Percentiles rank a stretch among this genome's conserved stretches.
Evolutionary conservation across 2,329 filamentous ascomycete genomes (phyloP).

Genomic region (Thielaviopsis musarum): DNA sequence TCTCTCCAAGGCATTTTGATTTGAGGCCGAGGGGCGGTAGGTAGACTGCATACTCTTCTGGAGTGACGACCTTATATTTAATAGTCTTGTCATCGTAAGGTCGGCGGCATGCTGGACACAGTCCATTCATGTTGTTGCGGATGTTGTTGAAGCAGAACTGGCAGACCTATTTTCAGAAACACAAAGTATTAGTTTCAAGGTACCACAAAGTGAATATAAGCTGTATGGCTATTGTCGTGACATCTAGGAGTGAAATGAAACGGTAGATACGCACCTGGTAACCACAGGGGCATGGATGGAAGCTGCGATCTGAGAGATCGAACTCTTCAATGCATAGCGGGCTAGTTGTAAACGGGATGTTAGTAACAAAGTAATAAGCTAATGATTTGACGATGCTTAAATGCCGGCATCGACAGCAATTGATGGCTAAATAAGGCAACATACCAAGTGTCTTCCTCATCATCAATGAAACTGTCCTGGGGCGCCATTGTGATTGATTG

Average conservation of each 20-base stretch:
- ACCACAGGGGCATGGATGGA: slow-evolving; percentile 89
- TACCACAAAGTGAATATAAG: not conserved
- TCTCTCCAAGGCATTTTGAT: not conserved
- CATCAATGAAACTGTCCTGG: slow-evolving; percentile 54
- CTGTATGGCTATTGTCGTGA: not conserved
- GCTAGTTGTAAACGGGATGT: slow-evolving; percentile 31
- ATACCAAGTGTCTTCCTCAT: slow-evolving; percentile 55
- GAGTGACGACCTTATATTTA: slow-evolving; percentile 86
- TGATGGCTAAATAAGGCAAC: slow-evolving; percentile 15
- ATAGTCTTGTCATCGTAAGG: slow-evolving; percentile 96
- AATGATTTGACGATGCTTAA: not conserved
- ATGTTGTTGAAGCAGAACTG: slow-evolving; percentile 99
- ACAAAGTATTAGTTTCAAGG: not conserved
- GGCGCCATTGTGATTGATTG: slow-evolving; percentile 37
- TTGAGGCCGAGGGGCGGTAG: not conserved
- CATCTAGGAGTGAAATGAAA: not conserved
- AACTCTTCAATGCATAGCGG: slow-evolving; percentile 98
- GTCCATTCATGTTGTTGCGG: slow-evolving; percentile 90
- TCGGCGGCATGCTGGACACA: slow-evolving; percentile 92
- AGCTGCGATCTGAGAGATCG: slow-evolving; percentile 92
- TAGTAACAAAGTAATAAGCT: not conserved
- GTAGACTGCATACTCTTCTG: slow-evolving; percentile 61
- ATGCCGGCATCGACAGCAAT: not conserved
- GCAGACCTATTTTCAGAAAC: slow-evolving; percentile 52
- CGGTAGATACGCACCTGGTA: slow-evolving; percentile 57